Base-by-base conservation (phyloP, 1,284 basidiomycete genomes). In the Leccinum subrobustum region DNA sequence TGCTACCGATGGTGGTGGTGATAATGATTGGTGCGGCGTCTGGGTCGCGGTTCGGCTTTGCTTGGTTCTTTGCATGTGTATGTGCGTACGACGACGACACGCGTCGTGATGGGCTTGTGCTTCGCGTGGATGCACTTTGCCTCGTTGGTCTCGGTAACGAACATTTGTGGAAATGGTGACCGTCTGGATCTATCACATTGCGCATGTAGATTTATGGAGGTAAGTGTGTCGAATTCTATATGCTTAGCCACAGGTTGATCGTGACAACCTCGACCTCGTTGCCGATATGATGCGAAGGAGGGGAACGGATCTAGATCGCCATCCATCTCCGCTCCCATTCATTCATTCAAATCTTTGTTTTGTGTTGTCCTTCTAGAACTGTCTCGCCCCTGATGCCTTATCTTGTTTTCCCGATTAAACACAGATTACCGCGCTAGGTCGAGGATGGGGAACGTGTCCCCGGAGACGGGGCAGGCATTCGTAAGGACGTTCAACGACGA, bases 351-450 rank as follows among this genome's bases (percentile, higher is more conserved):
- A 14, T 23, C 12, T 37, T 35, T 31, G n/a, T n/a, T 51, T 47
- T 31, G 44, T 23, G 60, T 56, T 39, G 56, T 57, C 52, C 48
- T 37, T 60, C 37, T 48, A 12, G 31, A 29, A 42, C 20, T 50
- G 3, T 29, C 35, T 31, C n/a, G 12, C 18, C 1, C 25, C 7
- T 50, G 42, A 61, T 56, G n/a, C 3, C 12, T 25, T 3, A 1
- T 51, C 54, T 42, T 61, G 20, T 50, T 50, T 50, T 20, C 12
- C 20, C 35, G 18, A 25, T 64, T 56, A 23, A 37, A 35, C 39
- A 29, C 59, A 84, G 85, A 87, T 70, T 86, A 87, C 70, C 75
- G 78, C 8, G 67, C 78, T 53, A 81, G 82, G 59, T 78, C 81
- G 4, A 77, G 79, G 27, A 76, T 79, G 64, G 61, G 64, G 6